Evolutionary conservation across 2,329 filamentous ascomycete genomes (phyloP).

Genomic region (Colletotrichum navitas): DNA sequence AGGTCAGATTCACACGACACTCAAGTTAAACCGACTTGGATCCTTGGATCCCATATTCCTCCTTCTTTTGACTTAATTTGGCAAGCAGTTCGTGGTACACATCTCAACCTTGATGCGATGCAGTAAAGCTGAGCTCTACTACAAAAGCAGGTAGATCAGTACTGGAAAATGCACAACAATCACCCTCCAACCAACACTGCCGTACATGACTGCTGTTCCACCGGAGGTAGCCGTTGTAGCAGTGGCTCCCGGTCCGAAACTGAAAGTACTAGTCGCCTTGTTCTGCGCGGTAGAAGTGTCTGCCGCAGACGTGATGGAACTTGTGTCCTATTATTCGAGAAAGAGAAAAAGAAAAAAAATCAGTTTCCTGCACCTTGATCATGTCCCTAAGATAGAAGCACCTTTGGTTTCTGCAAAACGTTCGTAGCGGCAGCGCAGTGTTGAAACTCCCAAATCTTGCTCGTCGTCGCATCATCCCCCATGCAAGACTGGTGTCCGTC

Average conservation of each 20-base stretch:
- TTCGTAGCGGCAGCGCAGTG: constrained; percentile 1
- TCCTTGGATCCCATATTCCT: no score
- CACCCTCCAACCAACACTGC: not conserved
- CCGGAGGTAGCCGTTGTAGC: not conserved
- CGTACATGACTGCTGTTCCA: not conserved
- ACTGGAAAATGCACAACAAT: not conserved
- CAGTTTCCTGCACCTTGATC: not conserved
- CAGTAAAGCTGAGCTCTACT: not conserved
- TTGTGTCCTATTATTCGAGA: not conserved
- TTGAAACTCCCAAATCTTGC: constrained; percentile 12
- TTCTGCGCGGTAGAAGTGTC: not conserved
- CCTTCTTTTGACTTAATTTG: fast-evolving
- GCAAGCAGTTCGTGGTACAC: not conserved
- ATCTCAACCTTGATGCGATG: not conserved
- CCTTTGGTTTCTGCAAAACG: not conserved
- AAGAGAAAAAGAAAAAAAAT: not conserved
- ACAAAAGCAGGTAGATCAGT: not conserved
- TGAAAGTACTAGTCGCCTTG: not conserved
- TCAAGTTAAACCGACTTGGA: no score
- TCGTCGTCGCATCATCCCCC: not conserved
- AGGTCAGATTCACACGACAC: no score
- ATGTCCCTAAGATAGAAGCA: no score
- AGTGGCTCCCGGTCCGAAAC: not conserved
- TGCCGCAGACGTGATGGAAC: not conserved
- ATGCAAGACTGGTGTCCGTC: not conserved